These are phyloP conservation scores for Termitomyces eurrhizus DNA, from an alignment of 768 basidiomycete species.

Conservation along the genomic window DNA sequence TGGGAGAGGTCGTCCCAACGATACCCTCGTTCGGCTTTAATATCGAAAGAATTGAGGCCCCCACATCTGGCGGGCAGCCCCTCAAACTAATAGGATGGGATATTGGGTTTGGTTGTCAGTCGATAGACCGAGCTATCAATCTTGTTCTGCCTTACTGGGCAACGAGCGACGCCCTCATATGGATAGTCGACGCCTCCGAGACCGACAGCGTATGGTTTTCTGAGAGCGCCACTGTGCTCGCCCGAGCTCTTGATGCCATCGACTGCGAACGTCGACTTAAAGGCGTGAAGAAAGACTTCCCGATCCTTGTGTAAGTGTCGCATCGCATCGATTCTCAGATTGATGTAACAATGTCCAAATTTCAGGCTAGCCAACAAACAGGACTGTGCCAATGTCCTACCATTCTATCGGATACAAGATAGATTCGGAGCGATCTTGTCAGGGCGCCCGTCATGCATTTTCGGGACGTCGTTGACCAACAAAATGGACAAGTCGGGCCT, in stretches of 20 bases:
- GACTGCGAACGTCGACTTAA: constrained; percentile 6
- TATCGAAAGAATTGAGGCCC: constrained; percentile 47
- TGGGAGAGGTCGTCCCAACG: constrained; percentile 32
- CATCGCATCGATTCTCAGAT: constrained; percentile 27
- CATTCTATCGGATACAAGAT: constrained; percentile 41
- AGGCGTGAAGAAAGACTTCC: constrained; percentile 7
- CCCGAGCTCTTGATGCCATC: constrained; percentile 29
- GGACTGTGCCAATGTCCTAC: constrained; percentile 49
- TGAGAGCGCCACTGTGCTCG: constrained; percentile 50
- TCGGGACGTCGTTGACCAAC: constrained; percentile 20
- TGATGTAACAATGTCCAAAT: neutral
- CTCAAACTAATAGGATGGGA: constrained; percentile 59
- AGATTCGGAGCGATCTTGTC: constrained; percentile 26
- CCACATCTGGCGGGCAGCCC: constrained; percentile 24
- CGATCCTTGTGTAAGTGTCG: constrained; percentile 23
- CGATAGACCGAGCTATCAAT: constrained; percentile 34
- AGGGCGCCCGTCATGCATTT: constrained; percentile 26
- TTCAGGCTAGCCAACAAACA: constrained; percentile 57
- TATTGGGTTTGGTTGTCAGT: constrained; percentile 51
- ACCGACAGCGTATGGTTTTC: constrained; percentile 28
- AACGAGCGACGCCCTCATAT: constrained; percentile 53
- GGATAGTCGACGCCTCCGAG: constrained; percentile 59
- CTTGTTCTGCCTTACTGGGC: constrained; percentile 21
- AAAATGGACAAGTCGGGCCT: constrained; percentile 24
- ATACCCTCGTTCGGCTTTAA: constrained; percentile 49